Conservation (phyloP, 345 rosid species). For the Eucalyptus rudis region DNA sequence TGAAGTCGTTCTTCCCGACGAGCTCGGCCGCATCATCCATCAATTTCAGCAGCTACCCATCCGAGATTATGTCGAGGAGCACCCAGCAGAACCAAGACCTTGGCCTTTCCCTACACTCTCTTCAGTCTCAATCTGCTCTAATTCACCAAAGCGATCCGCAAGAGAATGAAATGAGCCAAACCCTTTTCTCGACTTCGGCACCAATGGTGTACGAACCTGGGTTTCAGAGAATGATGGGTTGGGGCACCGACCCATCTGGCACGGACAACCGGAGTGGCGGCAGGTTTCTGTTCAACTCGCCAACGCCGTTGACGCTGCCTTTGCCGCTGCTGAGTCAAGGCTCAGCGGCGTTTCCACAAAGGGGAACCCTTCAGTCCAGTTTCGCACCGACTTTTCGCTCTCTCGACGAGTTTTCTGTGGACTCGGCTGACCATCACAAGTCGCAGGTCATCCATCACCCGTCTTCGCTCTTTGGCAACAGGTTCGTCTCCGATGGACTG, state of each 20-base stretch:
- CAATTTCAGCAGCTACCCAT: slow-evolving; percentile 34
- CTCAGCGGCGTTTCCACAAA: slow-evolving; percentile 19
- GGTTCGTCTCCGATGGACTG: slow-evolving; percentile 45
- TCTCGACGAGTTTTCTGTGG: slow-evolving; percentile 34
- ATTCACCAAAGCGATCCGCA: neutral
- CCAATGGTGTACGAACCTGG: slow-evolving; percentile 10
- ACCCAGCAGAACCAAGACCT: slow-evolving; percentile 10
- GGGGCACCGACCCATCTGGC: slow-evolving; percentile 8
- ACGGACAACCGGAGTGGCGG: slow-evolving; percentile 6
- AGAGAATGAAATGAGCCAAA: neutral
- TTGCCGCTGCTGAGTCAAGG: slow-evolving; percentile 18
- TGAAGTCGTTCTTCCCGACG: slow-evolving; percentile 61
- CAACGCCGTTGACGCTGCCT: slow-evolving; percentile 9
- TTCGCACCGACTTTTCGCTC: slow-evolving; percentile 41
- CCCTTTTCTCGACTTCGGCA: slow-evolving; percentile 4
- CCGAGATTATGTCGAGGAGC: slow-evolving; percentile 31
- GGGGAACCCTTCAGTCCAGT: slow-evolving; percentile 94
- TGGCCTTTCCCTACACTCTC: slow-evolving; percentile 1
- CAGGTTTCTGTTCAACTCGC: slow-evolving; percentile 13
- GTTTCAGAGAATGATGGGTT: slow-evolving; percentile 33
- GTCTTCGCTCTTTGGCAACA: slow-evolving; percentile 22
- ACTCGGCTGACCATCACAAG: slow-evolving; percentile 23
- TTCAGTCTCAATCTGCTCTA: neutral
- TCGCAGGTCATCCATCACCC: slow-evolving; percentile 1
- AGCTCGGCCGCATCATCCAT: slow-evolving; percentile 30